Evolutionary conservation across 495 filamentous ascomycete species (phyloP), one percentile per base, ranked within the genome.

Genomic region (Xylaria longipes): DNA sequence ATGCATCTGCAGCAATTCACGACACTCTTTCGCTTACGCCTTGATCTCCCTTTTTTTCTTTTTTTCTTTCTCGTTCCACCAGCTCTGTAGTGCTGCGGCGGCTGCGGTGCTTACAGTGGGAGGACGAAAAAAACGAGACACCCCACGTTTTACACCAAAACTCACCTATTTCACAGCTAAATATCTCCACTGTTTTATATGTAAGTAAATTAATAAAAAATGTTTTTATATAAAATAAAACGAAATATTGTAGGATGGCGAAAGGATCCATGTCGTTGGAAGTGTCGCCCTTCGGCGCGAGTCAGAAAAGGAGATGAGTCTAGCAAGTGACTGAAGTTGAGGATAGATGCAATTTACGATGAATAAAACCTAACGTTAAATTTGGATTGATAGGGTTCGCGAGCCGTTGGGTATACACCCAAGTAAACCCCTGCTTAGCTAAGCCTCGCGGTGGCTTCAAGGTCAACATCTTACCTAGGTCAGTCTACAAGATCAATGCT

Each of bases 231-330:
- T n/a, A n/a, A n/a, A n/a, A n/a, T n/a, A n/a, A n/a, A n/a, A n/a
- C n/a, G n/a, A n/a, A n/a, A n/a, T n/a, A n/a, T n/a, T n/a, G n/a
- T n/a, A 65, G 61, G 14, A n/a, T 17, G 20, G 35, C 35, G 22
- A 65, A 65, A 4, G 62, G 62, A 46, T 65, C 62, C 62, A 65
- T 48, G 62, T 65, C 46, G 46, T 20, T n/a, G 17, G 46, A 50
- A n/a, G n/a, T 3, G 11, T 54, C 22, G 25, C 17, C 45, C 25
- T 12, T 54, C 3, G 27, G 50, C 27, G 25, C 22, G 12, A 15
- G 50, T 54, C 27, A 5, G 50, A 54, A 54, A 3, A 4, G 50
- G 22, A 27, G 50, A 14, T 29, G 22, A 54, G 12, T 54, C 20
- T 52, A 29, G 9, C 50, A 15, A 29, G 22, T 14, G 5, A 20